phyloP scores from a whole-genome alignment of 202 grass and related monocot genomes.

The Elaeis oleifera region DNA sequence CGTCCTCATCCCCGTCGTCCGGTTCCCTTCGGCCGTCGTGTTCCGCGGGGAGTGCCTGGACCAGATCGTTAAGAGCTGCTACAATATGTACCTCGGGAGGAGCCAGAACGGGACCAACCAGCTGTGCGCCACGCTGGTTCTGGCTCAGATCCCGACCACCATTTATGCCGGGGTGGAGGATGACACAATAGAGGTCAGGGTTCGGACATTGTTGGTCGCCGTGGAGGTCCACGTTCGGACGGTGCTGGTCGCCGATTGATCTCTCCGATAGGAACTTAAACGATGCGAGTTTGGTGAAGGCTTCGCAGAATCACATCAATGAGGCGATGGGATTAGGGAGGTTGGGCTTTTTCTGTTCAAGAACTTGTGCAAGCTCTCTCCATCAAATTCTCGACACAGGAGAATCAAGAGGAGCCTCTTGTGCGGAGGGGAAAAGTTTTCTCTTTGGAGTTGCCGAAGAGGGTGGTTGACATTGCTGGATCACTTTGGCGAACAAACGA shows the following conservation, averaged over 20 bases:
- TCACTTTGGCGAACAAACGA: slow-evolving; percentile 62
- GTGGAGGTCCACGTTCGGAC: slow-evolving; percentile 56
- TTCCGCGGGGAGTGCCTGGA: slow-evolving; percentile 57
- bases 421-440: slow-evolving; percentile 75
- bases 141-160: slow-evolving; percentile 59
- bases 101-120: slow-evolving; percentile 63
- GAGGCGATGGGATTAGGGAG: slow-evolving; percentile 79
- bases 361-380: slow-evolving; percentile 82
- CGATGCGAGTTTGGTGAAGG: slow-evolving; percentile 68
- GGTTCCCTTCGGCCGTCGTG: slow-evolving; percentile 31
- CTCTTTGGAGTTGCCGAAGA: slow-evolving; percentile 66
- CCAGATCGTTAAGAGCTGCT: slow-evolving; percentile 68
- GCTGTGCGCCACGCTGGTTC: slow-evolving; percentile 79
- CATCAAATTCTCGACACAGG: slow-evolving; percentile 68
- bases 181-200: slow-evolving; percentile 42
- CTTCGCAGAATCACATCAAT: slow-evolving; percentile 64
- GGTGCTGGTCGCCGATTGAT: slow-evolving; percentile 67
- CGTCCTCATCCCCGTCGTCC: slow-evolving; percentile 52
- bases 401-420: slow-evolving; percentile 65
- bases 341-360: slow-evolving; percentile 76
- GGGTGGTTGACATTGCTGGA: slow-evolving; percentile 64
- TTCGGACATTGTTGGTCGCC: slow-evolving; percentile 50
- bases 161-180: slow-evolving; percentile 56
- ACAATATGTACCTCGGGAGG: slow-evolving; percentile 81
- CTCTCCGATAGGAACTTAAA: slow-evolving; percentile 89